Evolutionary conservation across 2,329 filamentous ascomycete species (phyloP).

Genomic region (Penicillium sp.): DNA sequence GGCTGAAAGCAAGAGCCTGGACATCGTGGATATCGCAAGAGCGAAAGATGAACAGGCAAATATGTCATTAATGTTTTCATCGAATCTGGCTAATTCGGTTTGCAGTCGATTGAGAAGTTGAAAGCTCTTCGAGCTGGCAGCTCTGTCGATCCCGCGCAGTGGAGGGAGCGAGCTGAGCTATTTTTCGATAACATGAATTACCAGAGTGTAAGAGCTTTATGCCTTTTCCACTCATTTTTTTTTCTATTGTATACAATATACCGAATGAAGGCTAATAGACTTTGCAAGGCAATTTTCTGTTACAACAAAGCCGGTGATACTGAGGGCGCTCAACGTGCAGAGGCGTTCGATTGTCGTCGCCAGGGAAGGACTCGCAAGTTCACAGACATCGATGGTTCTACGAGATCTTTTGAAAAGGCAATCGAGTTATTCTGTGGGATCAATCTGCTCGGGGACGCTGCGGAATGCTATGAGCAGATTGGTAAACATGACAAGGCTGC

Average conservation of each 20-base stretch:
- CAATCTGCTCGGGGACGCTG: constrained; percentile 8
- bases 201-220: constrained; percentile 17
- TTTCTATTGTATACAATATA: too few relatives aligned
- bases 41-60: constrained; percentile 14
- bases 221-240: neutral
- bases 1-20: neutral
- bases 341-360: constrained; percentile 12
- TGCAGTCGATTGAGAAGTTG: constrained; percentile 14
- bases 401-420: constrained; percentile 11
- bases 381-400: constrained; percentile 11
- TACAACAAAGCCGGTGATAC: constrained; percentile 19
- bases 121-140: constrained; percentile 24
- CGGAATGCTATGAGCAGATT: constrained; percentile 17
- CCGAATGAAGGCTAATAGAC: neutral
- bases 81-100: neutral
- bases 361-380: neutral
- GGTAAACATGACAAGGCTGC: constrained; percentile 22
- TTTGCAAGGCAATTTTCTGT: constrained; percentile 16
- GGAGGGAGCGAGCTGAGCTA: constrained; percentile 24
- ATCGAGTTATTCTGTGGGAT: constrained; percentile 14
- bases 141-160: constrained; percentile 23
- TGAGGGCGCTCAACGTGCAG: neutral
- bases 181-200: constrained; percentile 28
- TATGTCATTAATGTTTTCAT: neutral
- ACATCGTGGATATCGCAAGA: constrained; percentile 22